Evolutionary conservation across 1,284 basidiomycete genomes (phyloP), one percentile per base, ranked within the genome.

Genomic region (Pseudozyma sp.): DNA sequence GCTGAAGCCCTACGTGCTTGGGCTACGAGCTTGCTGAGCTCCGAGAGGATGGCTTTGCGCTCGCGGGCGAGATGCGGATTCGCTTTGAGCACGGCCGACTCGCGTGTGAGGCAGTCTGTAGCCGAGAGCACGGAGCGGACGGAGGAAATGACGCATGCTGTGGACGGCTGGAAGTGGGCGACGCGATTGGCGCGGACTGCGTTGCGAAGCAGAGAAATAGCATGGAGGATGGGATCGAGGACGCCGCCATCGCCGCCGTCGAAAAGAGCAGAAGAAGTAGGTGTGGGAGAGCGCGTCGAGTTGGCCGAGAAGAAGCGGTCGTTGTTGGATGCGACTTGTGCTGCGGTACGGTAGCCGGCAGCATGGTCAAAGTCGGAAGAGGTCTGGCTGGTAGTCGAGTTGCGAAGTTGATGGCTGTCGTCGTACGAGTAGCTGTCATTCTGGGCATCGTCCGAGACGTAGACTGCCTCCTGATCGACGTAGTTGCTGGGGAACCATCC

Each of bases 401-500:
- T 35, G 30, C 54, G 61, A 17, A 64, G 52, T 2, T 49, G 43
- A 4, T 64, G 48, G 31, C 16, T 24, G 13, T 60, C 56, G 9
- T 64, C 56, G 48, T 64, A 64, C 16, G 67, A 68, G 29, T 58
- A 66, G 72, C 63, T 61, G 43, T 60, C 58, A 35, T 55, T 49
- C 14, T 74, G 58, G 4, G n/a, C 65, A 7, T 58, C 65, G 29
- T 74, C 71, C 34, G 66, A 68, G 24, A 68, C 58, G 46, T 69
- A 74, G 58, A 67, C 67, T 4, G 67, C 72, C 48, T 75, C 72
- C 37, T 75, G 72, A 40, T 75, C 72, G n/a, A 75, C 72, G 19
- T 75, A 88, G 69, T 88, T 88, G 75, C 93, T 94, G n/a, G 96
- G 96, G 85, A 98, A 98, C 96, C 96, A 99, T n/a, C 97, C 97